Evolutionary conservation across 148 eudicot genomes (phyloP), one percentile per base, ranked within the genome.

Genomic region (Chenopodium album): DNA sequence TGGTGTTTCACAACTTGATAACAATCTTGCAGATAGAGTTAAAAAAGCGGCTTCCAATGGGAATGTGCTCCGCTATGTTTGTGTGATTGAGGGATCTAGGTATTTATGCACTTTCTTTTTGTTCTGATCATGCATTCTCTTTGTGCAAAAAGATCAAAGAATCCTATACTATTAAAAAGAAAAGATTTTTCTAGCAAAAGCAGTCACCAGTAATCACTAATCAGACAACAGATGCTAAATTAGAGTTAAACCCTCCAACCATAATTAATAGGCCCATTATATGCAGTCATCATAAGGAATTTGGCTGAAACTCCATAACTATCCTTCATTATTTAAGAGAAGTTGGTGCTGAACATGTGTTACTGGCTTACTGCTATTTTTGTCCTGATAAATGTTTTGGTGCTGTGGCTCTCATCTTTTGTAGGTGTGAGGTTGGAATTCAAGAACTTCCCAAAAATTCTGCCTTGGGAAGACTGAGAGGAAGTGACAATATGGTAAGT

Each of bases 401-500:
- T 85, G 37, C 67, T 17, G 41, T 72, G 68, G 69, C 72, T 75
- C 68, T 47, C 26, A 52, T 75, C 75, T 74, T 79, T 73, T 28
- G 7, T 78, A 94, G 98, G 89, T 95, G 97, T 82, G 94, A 93
- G 86, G 97, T 95, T 79, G 97, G 96, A 77, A 87, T 95, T 83
- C 93, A 91, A 81, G 98, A 92, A 87, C 89, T 95, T 73, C 89
- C 93, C 59, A 95, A 90, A 87, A 81, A 89, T 69, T 90, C 97
- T 77, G 88, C 98, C 79, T 81, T 95, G 85, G 98, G 98, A 66
- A 86, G 94, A 87, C 79, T 90, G 59, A 84, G 90, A 85, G 98
- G 98, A 80, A 95, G 98, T 84, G 98, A 95, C 86, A 95, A 95
- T 84, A 94, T 91, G 96, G 98, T 92, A 87, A 84, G 87, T 54